Conservation (phyloP, 139 green algal species). For the Diplosphaera chodatii region DNA sequence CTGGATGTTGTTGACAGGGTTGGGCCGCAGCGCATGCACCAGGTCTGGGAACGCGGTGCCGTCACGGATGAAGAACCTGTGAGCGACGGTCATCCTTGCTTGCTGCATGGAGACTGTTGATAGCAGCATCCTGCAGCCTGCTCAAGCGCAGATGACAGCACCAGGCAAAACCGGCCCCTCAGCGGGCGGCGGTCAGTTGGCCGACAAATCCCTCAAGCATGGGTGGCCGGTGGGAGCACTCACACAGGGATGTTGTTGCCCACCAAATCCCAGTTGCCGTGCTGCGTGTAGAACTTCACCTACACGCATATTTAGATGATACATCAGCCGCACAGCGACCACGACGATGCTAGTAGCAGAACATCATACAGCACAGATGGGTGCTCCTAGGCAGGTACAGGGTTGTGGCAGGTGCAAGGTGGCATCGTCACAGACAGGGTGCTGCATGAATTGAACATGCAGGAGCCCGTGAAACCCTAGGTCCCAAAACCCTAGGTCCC, state of each 20-base stretch:
- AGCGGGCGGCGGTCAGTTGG: background rate
- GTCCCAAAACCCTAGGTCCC: too few relatives aligned
- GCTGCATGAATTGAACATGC: background rate
- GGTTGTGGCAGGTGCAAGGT: too few relatives aligned
- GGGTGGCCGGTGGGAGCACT: background rate
- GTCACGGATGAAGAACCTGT: conserved; percentile 67
- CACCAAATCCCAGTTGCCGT: conserved; percentile 59
- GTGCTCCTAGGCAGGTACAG: too few relatives aligned
- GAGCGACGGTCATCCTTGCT: background rate
- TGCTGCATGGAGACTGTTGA: background rate
- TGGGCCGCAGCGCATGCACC: conserved; percentile 52
- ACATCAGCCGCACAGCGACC: too few relatives aligned
- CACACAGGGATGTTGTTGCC: conserved; percentile 35
- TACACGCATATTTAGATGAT: background rate
- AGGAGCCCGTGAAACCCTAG: too few relatives aligned
- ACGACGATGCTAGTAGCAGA: background rate
- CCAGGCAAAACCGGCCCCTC: background rate
- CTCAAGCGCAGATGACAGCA: background rate
- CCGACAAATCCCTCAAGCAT: background rate
- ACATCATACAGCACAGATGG: background rate
- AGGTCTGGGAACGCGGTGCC: conserved; percentile 66
- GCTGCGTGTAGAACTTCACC: conserved; percentile 63
- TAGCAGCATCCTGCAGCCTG: background rate
- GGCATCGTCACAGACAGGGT: background rate
- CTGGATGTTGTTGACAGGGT: conserved; percentile 50